phyloP scores from a whole-genome alignment of 371 early-diverging fungal species.

The Mucor plumbeus region DNA sequence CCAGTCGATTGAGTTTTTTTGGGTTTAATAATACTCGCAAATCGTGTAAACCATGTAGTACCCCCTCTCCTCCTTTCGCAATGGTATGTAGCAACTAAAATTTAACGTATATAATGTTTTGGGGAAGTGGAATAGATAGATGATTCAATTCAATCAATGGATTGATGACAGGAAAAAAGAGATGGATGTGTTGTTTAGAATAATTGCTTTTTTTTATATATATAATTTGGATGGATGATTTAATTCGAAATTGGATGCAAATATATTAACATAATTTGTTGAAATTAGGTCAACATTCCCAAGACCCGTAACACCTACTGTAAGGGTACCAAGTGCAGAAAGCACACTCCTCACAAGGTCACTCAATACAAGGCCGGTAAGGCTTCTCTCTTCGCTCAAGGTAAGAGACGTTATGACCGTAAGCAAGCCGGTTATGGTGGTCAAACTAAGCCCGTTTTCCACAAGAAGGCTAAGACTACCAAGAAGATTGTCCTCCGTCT shows the following conservation, averaged over 20 bases:
- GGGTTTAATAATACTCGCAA: slow-evolving; percentile 11
- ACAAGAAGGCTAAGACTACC: slow-evolving; percentile 97
- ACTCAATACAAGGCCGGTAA: slow-evolving; percentile 99
- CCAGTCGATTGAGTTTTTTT: background rate
- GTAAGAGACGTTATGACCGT: slow-evolving; percentile 70
- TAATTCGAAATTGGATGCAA: background rate
- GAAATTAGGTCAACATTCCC: slow-evolving; percentile 90
- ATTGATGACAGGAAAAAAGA: background rate
- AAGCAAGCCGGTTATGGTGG: slow-evolving; percentile 98
- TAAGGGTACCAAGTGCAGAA: slow-evolving; percentile 93
- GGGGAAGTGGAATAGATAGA: slow-evolving; percentile 11
- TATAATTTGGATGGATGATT: slow-evolving; percentile 1
- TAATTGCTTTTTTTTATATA: too few relatives aligned
- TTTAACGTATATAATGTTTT: background rate
- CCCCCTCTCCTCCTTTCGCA: slow-evolving; percentile 23
- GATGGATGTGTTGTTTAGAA: background rate
- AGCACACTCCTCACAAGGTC: slow-evolving; percentile 99
- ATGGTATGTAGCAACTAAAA: slow-evolving; percentile 12
- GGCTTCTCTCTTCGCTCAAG: slow-evolving; percentile 97
- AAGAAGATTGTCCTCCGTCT: slow-evolving; percentile 99
- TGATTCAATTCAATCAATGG: slow-evolving; percentile 26
- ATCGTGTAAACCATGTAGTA: slow-evolving; percentile 11
- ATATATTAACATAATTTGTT: too few relatives aligned
- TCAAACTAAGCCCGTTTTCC: slow-evolving; percentile 99
- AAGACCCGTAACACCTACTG: slow-evolving; percentile 97